phyloP scores from a whole-genome alignment of 768 basidiomycete genomes.

The Suillus americanus region DNA sequence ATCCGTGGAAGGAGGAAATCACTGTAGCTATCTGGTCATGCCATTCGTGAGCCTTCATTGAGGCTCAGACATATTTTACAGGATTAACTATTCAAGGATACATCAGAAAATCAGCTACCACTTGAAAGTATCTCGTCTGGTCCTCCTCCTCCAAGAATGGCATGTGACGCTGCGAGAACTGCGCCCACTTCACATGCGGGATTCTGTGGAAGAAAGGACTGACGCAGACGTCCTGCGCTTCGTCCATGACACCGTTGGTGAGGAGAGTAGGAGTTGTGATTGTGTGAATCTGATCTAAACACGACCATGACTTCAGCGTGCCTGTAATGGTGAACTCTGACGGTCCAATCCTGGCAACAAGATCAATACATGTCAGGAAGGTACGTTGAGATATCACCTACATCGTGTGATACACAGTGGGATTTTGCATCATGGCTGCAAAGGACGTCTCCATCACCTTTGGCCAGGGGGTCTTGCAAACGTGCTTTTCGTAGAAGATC shows the following conservation, averaged over 20 bases:
- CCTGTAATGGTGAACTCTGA: conserved; percentile 37
- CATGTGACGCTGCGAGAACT: conserved; percentile 33
- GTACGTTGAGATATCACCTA: conserved; percentile 9
- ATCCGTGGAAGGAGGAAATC: neutral
- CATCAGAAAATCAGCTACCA: conserved; percentile 35
- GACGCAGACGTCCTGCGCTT: conserved; percentile 30
- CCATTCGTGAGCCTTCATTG: too few relatives aligned
- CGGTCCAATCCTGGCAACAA: conserved; percentile 7
- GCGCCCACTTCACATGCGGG: conserved; percentile 28
- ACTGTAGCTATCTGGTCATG: neutral
- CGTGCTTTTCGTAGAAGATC: conserved; percentile 27
- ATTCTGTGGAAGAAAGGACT: conserved; percentile 28
- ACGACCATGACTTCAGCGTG: conserved; percentile 40
- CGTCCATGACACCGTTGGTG: conserved; percentile 33
- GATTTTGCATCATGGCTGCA: conserved; percentile 18
- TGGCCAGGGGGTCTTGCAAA: conserved; percentile 31
- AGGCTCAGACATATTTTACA: neutral
- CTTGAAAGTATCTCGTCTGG: conserved; percentile 32
- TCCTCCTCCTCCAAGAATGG: conserved; percentile 44
- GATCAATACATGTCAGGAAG: neutral
- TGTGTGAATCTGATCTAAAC: conserved; percentile 37
- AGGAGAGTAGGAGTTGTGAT: conserved; percentile 36
- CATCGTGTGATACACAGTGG: conserved; percentile 14
- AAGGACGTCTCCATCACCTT: conserved; percentile 23
- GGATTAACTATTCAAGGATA: neutral